Conservation (phyloP, 208 protist species). For the Angomonas ambiguus region DNA sequence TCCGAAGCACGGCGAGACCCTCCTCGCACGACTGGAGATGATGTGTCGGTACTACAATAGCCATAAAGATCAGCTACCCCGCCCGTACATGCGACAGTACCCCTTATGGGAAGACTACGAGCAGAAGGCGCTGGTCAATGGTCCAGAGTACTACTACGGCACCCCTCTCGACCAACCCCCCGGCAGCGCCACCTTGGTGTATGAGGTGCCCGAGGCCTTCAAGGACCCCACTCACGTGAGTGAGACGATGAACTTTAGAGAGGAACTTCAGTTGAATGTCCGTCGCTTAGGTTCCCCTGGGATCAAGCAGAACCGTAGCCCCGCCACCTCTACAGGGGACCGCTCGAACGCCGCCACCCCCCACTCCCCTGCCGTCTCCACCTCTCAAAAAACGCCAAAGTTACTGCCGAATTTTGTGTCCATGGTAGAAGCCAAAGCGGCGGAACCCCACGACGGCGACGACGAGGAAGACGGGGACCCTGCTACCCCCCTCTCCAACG, state of each 20-base stretch:
- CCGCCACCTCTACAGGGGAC: not conserved
- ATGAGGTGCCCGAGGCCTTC: not conserved
- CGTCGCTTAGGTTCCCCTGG: slow-evolving; percentile 10
- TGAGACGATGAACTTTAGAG: slow-evolving; percentile 52
- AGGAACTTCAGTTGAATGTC: slow-evolving; percentile 73
- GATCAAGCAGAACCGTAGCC: not conserved
- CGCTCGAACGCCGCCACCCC: not conserved
- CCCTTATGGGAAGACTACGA: slow-evolving; percentile 79
- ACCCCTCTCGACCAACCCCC: not conserved
- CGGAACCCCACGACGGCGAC: not conserved
- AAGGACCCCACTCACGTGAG: slow-evolving; percentile 14
- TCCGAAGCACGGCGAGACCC: slow-evolving; percentile 13
- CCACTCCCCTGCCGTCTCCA: not conserved
- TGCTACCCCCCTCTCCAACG: not conserved
- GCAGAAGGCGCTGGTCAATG: slow-evolving; percentile 18
- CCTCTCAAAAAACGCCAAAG: no score
- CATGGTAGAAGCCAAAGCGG: no score
- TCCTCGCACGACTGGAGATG: slow-evolving; percentile 55
- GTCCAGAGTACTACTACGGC: not conserved
- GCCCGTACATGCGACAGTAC: slow-evolving; percentile 56
- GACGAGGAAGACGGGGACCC: not conserved
- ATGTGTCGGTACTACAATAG: slow-evolving; percentile 57
- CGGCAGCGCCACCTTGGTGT: not conserved
- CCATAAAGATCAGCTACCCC: slow-evolving; percentile 25
- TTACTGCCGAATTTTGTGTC: no score